A percentile compares a stretch with the other conserved stretches of the same genome.
These are phyloP conservation scores for Coniochaeta pulveracea DNA, from an alignment of 2,329 filamentous ascomycete genomes.

Conservation along the genomic window DNA sequence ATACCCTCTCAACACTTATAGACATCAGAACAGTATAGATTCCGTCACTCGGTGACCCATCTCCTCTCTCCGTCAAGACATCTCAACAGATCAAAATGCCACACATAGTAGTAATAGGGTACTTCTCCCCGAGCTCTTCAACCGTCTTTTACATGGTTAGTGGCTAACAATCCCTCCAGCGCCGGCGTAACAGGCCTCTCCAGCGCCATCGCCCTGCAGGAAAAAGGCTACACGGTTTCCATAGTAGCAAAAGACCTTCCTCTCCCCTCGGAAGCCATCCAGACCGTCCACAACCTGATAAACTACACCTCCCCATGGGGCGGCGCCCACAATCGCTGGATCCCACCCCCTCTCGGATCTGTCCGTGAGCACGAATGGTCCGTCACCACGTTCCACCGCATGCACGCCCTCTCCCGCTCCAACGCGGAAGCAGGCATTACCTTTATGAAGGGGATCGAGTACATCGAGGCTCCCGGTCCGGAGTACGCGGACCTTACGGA, in stretches of 20 bases:
- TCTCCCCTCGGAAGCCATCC: conserved; percentile 30
- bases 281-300: conserved; percentile 24
- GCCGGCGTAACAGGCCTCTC: conserved; percentile 43
- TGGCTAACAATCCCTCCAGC: conserved; percentile 19
- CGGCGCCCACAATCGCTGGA: conserved; percentile 43
- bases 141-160: conserved; percentile 1
- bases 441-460: conserved; percentile 36
- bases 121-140: background rate
- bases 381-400: conserved; percentile 28
- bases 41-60: too few species aligned
- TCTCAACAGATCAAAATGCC: background rate
- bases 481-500: conserved; percentile 26
- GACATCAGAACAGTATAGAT: too few species aligned
- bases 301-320: conserved; percentile 48
- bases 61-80: too few species aligned
- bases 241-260: conserved; percentile 36
- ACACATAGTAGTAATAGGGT: conserved; percentile 7
- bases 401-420: conserved; percentile 20
- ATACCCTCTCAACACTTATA: too few species aligned
- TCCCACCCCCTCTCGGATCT: conserved; percentile 22
- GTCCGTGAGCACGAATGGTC: conserved; percentile 30
- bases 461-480: conserved; percentile 32
- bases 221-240: conserved; percentile 25
- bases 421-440: conserved; percentile 33
- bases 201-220: conserved; percentile 32